Conservation (phyloP, 192 early-diverging fungal species). For the Coemansia biformis region DNA sequence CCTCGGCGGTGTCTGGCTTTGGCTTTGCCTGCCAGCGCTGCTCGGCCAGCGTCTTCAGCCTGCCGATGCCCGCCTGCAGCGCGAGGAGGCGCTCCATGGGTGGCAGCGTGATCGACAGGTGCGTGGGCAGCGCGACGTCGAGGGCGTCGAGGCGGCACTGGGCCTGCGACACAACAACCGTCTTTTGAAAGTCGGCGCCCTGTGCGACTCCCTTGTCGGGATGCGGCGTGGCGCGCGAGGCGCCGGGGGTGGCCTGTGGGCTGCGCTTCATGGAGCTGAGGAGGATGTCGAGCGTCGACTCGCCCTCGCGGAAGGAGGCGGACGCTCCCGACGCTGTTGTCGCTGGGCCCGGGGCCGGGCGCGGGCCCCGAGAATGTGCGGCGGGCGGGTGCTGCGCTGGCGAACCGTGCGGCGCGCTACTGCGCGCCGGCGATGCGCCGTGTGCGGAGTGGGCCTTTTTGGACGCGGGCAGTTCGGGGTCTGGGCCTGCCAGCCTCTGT, state of each 20-base stretch:
- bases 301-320: slow-evolving; percentile 4
- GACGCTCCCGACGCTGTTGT: neutral
- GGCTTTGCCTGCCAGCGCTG: slow-evolving; percentile 15
- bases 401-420: slow-evolving; percentile 14
- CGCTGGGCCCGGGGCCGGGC: slow-evolving; percentile 1
- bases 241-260: slow-evolving; percentile 10
- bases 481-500: neutral
- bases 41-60: slow-evolving; percentile 4
- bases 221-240: neutral
- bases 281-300: slow-evolving; percentile 31
- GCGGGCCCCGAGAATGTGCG: neutral
- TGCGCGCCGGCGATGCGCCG: slow-evolving; percentile 8
- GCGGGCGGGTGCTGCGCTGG: neutral
- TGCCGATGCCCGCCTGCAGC: slow-evolving; percentile 4
- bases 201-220: neutral
- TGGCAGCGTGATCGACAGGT: slow-evolving; percentile 13
- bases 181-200: slow-evolving; percentile 20
- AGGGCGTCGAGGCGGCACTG: slow-evolving; percentile 17
- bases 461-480: neutral
- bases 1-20: too few species aligned
- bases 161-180: slow-evolving; percentile 23
- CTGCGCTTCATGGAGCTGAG: slow-evolving; percentile 37
- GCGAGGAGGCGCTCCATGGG: slow-evolving; percentile 8
- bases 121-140: slow-evolving; percentile 8
- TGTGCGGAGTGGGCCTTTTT: neutral